Evolutionary conservation across 192 early-diverging fungal species (phyloP).

Genomic region (Rhizophagus clarus): DNA sequence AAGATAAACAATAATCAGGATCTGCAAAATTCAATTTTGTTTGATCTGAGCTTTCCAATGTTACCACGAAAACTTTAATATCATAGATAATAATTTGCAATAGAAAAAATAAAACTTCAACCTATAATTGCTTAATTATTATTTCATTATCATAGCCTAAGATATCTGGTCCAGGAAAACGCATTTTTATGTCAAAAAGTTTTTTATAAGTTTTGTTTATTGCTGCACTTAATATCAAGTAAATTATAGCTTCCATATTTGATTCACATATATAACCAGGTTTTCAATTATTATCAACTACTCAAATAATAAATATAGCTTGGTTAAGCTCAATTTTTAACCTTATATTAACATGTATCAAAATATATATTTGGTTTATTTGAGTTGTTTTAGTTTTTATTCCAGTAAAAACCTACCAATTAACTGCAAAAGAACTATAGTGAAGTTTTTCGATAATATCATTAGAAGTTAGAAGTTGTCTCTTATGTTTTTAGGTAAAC

Average conservation of each 20-base stretch:
- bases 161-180: background rate
- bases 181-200: background rate
- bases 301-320: background rate
- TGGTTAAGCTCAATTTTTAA: background rate
- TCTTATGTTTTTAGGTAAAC: background rate
- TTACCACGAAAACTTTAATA: background rate
- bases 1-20: background rate
- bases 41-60: background rate
- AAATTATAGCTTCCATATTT: background rate
- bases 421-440: background rate
- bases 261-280: background rate
- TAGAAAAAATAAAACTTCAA: background rate
- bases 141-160: slow-evolving; percentile 3
- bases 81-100: background rate
- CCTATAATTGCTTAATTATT: background rate
- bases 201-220: background rate
- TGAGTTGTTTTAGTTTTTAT: too few species aligned
- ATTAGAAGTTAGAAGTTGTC: background rate
- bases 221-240: background rate
- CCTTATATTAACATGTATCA: background rate
- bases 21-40: background rate
- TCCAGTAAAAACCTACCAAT: background rate
- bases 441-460: background rate
- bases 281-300: background rate
- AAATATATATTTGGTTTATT: too few species aligned